Conservation (phyloP, 257 asterid species). For the Nicotiana tomentosiformis region DNA sequence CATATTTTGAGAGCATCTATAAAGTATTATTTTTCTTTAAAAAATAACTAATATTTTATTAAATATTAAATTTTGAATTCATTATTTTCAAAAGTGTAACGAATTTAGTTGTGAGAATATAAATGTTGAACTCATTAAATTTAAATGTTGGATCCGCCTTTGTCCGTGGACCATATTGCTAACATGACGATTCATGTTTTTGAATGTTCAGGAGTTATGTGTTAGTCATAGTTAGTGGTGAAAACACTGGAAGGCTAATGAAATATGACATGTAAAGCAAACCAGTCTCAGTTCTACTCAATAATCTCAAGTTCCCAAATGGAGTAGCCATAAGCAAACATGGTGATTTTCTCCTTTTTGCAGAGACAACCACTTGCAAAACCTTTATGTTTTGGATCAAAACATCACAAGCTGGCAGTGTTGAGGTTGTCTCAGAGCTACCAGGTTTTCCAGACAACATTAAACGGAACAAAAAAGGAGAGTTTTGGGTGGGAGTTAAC, state of each 20-base stretch:
- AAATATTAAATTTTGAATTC: no score
- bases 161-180: not conserved
- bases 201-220: constrained; percentile 38
- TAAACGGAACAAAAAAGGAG: constrained; percentile 43
- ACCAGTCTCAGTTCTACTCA: constrained; percentile 31
- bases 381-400: constrained; percentile 49
- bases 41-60: no score
- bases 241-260: constrained; percentile 50
- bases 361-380: constrained; percentile 54
- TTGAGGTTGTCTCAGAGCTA: constrained; percentile 34
- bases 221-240: constrained; percentile 37
- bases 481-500: constrained; percentile 75
- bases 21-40: no score
- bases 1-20: no score
- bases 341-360: constrained; percentile 46
- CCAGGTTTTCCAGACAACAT: constrained; percentile 71
- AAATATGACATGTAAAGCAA: constrained; percentile 41
- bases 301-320: constrained; percentile 58
- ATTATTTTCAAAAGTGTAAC: no score
- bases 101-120: no score
- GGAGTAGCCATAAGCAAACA: constrained; percentile 60
- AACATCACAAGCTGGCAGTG: constrained; percentile 23
- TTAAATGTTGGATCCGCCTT: no score
- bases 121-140: no score
- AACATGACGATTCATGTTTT: not conserved